Conservation (phyloP, 306 rosid species). For the Vachellia collinsii region DNA sequence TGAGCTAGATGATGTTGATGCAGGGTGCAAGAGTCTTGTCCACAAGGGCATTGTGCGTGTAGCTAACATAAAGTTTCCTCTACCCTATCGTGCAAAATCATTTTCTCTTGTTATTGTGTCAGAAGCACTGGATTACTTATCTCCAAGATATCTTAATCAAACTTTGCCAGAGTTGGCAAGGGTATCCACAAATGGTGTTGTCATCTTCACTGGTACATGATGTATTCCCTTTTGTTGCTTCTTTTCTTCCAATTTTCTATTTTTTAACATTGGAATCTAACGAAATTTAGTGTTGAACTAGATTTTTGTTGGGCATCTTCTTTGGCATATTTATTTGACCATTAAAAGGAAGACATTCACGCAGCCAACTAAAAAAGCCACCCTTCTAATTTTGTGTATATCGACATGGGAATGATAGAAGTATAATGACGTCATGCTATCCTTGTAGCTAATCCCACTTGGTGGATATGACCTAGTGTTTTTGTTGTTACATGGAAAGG, state of each 20-base stretch:
- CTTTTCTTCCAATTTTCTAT: slow-evolving; percentile 29
- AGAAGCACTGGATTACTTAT: slow-evolving; percentile 93
- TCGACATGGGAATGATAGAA: background rate
- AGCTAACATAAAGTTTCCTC: slow-evolving; percentile 82
- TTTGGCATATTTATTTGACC: slow-evolving; percentile 29
- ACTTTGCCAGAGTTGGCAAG: slow-evolving; percentile 88
- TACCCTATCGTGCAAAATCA: slow-evolving; percentile 82
- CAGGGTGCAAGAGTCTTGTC: slow-evolving; percentile 76
- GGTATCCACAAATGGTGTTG: slow-evolving; percentile 81
- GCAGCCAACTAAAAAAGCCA: slow-evolving; percentile 4
- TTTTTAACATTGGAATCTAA: background rate
- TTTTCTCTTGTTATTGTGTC: slow-evolving; percentile 83
- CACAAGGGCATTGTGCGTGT: slow-evolving; percentile 83
- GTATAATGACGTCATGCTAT: background rate
- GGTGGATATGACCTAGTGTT: background rate
- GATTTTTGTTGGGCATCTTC: slow-evolving; percentile 9
- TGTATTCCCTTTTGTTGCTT: slow-evolving; percentile 28
- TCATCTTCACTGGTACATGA: slow-evolving; percentile 71
- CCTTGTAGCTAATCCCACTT: background rate
- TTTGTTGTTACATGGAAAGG: background rate
- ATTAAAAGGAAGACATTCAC: slow-evolving; percentile 16
- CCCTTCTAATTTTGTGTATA: background rate
- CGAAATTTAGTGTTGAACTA: slow-evolving; percentile 11
- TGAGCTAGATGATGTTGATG: slow-evolving; percentile 75
- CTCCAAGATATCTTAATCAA: slow-evolving; percentile 84